Base-by-base conservation (phyloP, 768 basidiomycete species). In the Chlorophyllum brunneum region DNA sequence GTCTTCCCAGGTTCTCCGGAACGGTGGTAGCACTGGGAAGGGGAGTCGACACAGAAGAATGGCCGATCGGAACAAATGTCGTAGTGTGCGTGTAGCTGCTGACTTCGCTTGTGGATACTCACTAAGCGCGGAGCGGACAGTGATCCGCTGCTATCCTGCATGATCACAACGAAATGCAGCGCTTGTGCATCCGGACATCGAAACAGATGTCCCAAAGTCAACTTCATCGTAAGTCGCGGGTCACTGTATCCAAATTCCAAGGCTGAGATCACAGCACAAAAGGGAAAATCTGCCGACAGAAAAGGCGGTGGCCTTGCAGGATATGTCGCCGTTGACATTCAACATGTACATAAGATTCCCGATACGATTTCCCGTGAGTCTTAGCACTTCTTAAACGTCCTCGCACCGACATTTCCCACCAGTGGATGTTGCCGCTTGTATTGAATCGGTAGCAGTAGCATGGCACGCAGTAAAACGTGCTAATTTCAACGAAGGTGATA, bases 391-490 rank as follows among this genome's bases (percentile, higher is more conserved):
- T 8, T 37, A 11, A 20, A 29, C n/a, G 9, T 15, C 7, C 8
- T 5, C 0, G 29, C 20, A 33, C 22, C 27, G 16, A 20, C 20
- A 24, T 13, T 31, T n/a, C 18, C 5, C 13, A 15, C 2, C 33
- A 78, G 78, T 79, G 41, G 77, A 79, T 11, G 58, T 75, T 5
- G 78, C 71, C 1, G 77, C 76, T 5, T 69, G 71, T 56, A 63
- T 74, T 8, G 78, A 78, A 58, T 74, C 78, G 0, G 64, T 79
- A 1, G 68, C 76, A 0, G 75, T 78, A 1, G 74, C 73, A 1
- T 75, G 70, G 61, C 70, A 77, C 42, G 74, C 74, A 1, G 71
- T 75, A 10, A 72, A 75, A 53, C 62, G 65, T 31, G 68, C 72
- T 1, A 66, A 66, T 0, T 72, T 74, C 56, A 63, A 65, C 49